These are phyloP conservation scores for Linnemannia hyalina DNA, from an alignment of 192 early-diverging fungal genomes.

Conservation along the genomic window DNA sequence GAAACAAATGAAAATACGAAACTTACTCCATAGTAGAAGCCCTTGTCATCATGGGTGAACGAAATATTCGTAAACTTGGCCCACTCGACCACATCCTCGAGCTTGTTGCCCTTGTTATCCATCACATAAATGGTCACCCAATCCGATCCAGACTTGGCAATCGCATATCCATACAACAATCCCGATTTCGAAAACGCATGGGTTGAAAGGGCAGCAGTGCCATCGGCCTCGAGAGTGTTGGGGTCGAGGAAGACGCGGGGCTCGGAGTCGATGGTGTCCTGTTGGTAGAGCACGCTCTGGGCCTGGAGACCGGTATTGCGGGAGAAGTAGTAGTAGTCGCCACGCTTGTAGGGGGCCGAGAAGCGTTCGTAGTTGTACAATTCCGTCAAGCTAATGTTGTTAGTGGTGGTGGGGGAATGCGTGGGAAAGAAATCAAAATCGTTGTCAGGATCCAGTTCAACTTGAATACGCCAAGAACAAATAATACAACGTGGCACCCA, in stretches of 20 bases:
- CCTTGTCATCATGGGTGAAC: slow-evolving; percentile 79
- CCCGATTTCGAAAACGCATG: slow-evolving; percentile 70
- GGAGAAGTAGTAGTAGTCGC: slow-evolving; percentile 76
- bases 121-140: slow-evolving; percentile 74
- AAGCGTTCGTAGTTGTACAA: slow-evolving; percentile 71
- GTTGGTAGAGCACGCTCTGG: slow-evolving; percentile 71
- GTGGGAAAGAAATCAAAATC: not conserved
- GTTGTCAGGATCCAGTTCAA: not conserved
- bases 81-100: slow-evolving; percentile 62
- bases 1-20: not conserved
- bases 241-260: slow-evolving; percentile 65
- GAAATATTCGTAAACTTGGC: slow-evolving; percentile 69
- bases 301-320: slow-evolving; percentile 73
- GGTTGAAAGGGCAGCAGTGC: slow-evolving; percentile 64
- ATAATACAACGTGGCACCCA: no score
- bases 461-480: no score
- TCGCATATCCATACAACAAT: slow-evolving; percentile 69
- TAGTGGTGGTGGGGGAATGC: not conserved
- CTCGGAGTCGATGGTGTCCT: slow-evolving; percentile 57
- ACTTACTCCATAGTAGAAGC: slow-evolving; percentile 73
- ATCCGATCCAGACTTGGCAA: slow-evolving; percentile 72
- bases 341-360: slow-evolving; percentile 67
- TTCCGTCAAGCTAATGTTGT: slow-evolving; percentile 59
- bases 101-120: slow-evolving; percentile 37
- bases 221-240: slow-evolving; percentile 70